phyloP scores from a whole-genome alignment of 345 rosid species.

The Kernera saxatilis region DNA sequence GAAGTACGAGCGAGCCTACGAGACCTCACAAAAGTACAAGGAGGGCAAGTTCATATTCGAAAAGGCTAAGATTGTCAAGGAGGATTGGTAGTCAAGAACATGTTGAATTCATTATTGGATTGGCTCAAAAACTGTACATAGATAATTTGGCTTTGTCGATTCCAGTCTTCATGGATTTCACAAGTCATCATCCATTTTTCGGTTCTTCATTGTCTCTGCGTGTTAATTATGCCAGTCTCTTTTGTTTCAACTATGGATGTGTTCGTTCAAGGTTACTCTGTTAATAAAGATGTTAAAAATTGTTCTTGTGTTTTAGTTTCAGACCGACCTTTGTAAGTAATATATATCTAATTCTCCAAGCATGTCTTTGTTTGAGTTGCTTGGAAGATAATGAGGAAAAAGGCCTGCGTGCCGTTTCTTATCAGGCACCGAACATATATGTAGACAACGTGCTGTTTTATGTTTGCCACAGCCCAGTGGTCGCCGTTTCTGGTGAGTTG shows the following conservation, averaged over 20 bases:
- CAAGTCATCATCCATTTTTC: conserved; percentile 22
- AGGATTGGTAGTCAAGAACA: conserved; percentile 50
- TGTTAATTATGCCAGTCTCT: not conserved
- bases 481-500: not conserved
- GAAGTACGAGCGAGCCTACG: conserved; percentile 81
- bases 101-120: conserved; percentile 24
- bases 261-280: not conserved
- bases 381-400: not conserved
- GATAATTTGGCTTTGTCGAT: conserved; percentile 12
- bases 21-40: conserved; percentile 69
- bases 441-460: conserved; percentile 7
- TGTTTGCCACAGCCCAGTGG: not conserved
- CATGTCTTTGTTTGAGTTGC: not conserved
- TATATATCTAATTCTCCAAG: not conserved
- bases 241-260: conserved; percentile 9
- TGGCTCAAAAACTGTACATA: conserved; percentile 23
- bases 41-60: conserved; percentile 88
- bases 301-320: not conserved
- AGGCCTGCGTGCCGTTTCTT: conserved; percentile 14
- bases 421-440: not conserved
- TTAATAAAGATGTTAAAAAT: conserved; percentile 1
- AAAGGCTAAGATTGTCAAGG: conserved; percentile 70
- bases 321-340: not conserved
- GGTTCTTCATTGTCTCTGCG: not conserved
- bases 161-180: conserved; percentile 14